Base-by-base conservation (phyloP, 2,329 filamentous ascomycete species). In the Cercospora beticola region DNA sequence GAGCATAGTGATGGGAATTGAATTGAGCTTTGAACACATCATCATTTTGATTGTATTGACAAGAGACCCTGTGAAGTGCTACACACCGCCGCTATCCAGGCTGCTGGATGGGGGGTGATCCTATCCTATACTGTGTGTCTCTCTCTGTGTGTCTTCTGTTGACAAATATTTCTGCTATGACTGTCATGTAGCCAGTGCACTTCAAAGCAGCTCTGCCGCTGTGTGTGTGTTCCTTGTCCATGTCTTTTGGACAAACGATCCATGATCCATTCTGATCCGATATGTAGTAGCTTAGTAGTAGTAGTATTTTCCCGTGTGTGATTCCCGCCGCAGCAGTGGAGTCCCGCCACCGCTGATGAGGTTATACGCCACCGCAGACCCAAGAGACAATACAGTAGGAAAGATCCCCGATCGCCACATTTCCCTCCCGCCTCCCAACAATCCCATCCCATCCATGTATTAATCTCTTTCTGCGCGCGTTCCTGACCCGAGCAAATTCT, bases 191-290 rank as follows among this genome's bases (percentile, higher is more conserved):
- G 46, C 18, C 46, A 49, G 46, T 49, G 46, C 46, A n/a, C 26
- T 23, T 54, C 49, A 40, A 33, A 40, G 33, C 33, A 21, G 49
- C 46, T 56, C 23, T n/a, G 14, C 8, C 6, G 7, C 23, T 28
- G 23, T 26, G 49, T 52, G 46, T 56, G 21, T 23, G 21, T 56
- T 49, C 16, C 23, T 14, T 23, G 46, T 49, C 56, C 56, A 36
- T 36, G 28, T 36, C 31, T 59, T 18, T 14, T 36, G 30, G 56
- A 31, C 23, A 33, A 59, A 33, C 56, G 30, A 36, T 59, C 56
- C 56, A 59, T 59, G 30, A 36, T 59, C 56, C 56, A 59, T 59
- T 59, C 56, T 59, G 56, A 59, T 59, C 28, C 56, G 26, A 56
- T 33, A 59, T 59, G 28, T 59, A 59, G 56, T 59, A 59, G 56